A percentile compares a stretch with the other conserved stretches of the same genome.
Evolutionary conservation across 257 asterid genomes (phyloP).

Genomic region (Fraxinus americana): DNA sequence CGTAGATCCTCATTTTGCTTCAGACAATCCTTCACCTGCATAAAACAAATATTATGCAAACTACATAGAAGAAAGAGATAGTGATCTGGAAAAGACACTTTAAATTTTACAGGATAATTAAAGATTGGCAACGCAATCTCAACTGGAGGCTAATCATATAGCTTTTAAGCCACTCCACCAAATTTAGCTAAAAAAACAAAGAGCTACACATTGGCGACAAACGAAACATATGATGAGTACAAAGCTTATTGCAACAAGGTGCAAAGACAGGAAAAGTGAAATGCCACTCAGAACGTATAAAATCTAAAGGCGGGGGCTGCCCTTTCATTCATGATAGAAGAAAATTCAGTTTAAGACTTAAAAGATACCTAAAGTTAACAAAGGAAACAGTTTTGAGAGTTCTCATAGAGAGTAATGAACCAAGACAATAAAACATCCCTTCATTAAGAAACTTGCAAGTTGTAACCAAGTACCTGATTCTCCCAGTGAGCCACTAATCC

Average conservation of each 20-base stretch:
- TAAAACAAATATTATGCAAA: slow-evolving; percentile 20
- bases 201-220: background rate
- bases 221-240: background rate
- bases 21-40: slow-evolving; percentile 79
- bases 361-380: background rate
- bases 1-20: slow-evolving; percentile 88
- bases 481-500: slow-evolving; percentile 80
- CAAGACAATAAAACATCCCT: background rate
- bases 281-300: background rate
- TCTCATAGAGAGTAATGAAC: slow-evolving; percentile 16
- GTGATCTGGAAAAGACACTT: background rate
- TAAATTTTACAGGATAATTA: slow-evolving; percentile 1
- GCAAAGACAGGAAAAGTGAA: background rate
- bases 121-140: background rate
- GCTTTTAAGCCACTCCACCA: slow-evolving; percentile 10
- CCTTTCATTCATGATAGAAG: slow-evolving; percentile 10
- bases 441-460: slow-evolving; percentile 11
- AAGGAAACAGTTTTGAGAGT: slow-evolving; percentile 14
- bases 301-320: background rate
- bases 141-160: background rate
- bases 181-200: background rate
- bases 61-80: background rate
- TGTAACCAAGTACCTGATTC: slow-evolving; percentile 63
- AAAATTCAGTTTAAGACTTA: background rate
- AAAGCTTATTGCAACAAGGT: background rate